Conservation (phyloP, 208 protist genomes). For the Vickermania ingenoplastis region DNA sequence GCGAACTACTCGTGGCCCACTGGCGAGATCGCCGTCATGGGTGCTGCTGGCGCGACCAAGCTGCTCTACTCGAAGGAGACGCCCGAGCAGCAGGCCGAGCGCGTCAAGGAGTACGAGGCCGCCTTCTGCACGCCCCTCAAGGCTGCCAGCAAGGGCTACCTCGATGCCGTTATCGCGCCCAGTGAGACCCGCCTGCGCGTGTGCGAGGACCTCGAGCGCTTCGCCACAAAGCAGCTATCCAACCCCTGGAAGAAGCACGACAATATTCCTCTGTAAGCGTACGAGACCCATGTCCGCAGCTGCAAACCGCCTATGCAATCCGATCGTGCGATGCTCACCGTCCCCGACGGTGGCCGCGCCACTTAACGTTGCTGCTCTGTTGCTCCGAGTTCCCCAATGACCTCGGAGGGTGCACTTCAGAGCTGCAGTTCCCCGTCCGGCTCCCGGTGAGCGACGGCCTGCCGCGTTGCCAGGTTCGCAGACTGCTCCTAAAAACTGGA, state of each 20-base stretch:
- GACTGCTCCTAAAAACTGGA: too few species aligned
- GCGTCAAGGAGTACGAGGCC: constrained; percentile 64
- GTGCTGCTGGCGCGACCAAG: constrained; percentile 90
- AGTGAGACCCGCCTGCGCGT: constrained; percentile 68
- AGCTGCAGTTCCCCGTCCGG: not conserved
- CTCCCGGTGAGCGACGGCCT: not conserved
- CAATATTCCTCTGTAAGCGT: constrained; percentile 93
- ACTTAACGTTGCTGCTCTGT: not conserved
- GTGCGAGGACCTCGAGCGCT: constrained; percentile 89
- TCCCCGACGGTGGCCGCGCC: not conserved
- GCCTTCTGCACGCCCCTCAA: constrained; percentile 88
- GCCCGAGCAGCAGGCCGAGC: constrained; percentile 33
- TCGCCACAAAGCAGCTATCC: constrained; percentile 74
- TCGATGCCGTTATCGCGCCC: constrained; percentile 94
- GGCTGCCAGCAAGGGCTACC: constrained; percentile 87
- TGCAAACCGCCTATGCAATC: not conserved
- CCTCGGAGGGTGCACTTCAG: not conserved
- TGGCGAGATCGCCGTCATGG: constrained; percentile 95
- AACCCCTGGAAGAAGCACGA: constrained; percentile 92
- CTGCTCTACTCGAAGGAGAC: constrained; percentile 79
- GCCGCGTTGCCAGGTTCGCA: not conserved
- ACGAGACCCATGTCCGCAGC: too few species aligned
- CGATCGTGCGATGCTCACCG: too few species aligned
- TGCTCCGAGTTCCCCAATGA: not conserved
- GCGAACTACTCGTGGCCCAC: constrained; percentile 94